phyloP scores from a whole-genome alignment of 169 alveolate genomes.

The Babesia caballi region DNA sequence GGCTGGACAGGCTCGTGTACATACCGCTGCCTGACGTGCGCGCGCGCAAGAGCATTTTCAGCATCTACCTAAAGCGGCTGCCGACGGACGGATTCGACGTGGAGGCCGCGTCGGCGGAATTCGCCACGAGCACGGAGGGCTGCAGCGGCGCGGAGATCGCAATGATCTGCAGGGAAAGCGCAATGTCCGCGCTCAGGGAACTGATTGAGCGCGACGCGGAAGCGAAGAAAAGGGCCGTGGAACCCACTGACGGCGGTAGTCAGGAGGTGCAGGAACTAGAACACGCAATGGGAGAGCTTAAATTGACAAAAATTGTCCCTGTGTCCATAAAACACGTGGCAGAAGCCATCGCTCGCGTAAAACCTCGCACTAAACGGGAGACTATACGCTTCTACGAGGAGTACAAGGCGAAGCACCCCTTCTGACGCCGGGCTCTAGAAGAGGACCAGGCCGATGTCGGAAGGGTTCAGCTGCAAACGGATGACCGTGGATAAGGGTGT shows the following conservation, averaged over 20 bases:
- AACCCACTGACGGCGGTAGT: not conserved
- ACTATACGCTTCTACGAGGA: conserved; percentile 51
- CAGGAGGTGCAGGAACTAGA: not conserved
- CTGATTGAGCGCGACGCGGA: not conserved
- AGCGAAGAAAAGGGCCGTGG: not conserved
- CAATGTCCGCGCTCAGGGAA: conserved; percentile 66
- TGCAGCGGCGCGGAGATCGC: conserved; percentile 94
- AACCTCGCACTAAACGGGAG: conserved; percentile 47
- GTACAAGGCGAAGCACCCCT: not conserved
- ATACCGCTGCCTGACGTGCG: conserved; percentile 95
- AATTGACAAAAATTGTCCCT: not conserved
- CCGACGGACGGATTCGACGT: conserved; percentile 63
- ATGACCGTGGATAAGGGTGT: not conserved
- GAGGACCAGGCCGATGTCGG: conserved; percentile 57
- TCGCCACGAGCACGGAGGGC: conserved; percentile 92
- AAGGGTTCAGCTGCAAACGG: conserved; percentile 41
- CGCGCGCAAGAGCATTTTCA: conserved; percentile 90
- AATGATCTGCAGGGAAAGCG: conserved; percentile 87
- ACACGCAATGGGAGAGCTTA: not conserved
- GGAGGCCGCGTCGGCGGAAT: conserved; percentile 83
- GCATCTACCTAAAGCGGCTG: conserved; percentile 63
- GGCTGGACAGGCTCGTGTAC: conserved; percentile 96
- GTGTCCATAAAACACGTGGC: conserved; percentile 32
- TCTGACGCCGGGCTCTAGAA: conserved; percentile 12
- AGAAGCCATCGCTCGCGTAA: conserved; percentile 31